Base-by-base conservation (phyloP, 148 eudicot species). In the Camellia sinensis region DNA sequence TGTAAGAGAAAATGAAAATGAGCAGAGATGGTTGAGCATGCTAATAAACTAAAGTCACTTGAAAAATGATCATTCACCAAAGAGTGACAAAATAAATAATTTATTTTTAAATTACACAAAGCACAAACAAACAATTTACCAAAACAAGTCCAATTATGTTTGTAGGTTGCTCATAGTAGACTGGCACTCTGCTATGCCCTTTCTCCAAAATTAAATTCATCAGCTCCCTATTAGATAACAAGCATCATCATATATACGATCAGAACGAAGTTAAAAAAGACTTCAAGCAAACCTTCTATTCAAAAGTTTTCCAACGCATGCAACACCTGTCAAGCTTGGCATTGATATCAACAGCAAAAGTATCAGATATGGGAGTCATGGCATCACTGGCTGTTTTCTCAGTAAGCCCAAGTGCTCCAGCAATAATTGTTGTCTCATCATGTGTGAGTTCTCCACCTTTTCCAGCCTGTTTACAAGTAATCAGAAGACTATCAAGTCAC, bases 391-490 rank as follows among this genome's bases (percentile, higher is more conserved):
- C 95, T 75, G 83, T 94, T 87, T 94, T 92, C 82, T 87, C 97
- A 29, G 87, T 79, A 59, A 94, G 90, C 63, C 89, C 95, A 74
- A 94, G 87, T 52, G 98, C 98, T 83, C 97, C 97, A 80, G 98
- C 95, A 87, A 94, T 94, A 67, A 92, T 94, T 44, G 98, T 94
- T 48, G 97, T 94, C 90, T 94, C 98, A 67, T 94, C 98, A 77
- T 92, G 98, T 18, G 98, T 94, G 71, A 94, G 85, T 74, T 92
- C 98, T 68, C 98, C 98, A 70, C 97, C 98, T 89, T 94, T 94
- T 70, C 98, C 98, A 76, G 98, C 98, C 98, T 94, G 81, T 13
- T 78, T 71, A 70, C 46, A 75, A 76, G 21, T 29, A 29, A 29
- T 29, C 13, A 68, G 22, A 75, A 59, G 19, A 64, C 68, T 64